Percentiles rank a stretch among this genome's conserved stretches.
These are phyloP conservation scores for Epithemia pelagica DNA, from an alignment of 108 stramenopile genomes.

Conservation along the genomic window DNA sequence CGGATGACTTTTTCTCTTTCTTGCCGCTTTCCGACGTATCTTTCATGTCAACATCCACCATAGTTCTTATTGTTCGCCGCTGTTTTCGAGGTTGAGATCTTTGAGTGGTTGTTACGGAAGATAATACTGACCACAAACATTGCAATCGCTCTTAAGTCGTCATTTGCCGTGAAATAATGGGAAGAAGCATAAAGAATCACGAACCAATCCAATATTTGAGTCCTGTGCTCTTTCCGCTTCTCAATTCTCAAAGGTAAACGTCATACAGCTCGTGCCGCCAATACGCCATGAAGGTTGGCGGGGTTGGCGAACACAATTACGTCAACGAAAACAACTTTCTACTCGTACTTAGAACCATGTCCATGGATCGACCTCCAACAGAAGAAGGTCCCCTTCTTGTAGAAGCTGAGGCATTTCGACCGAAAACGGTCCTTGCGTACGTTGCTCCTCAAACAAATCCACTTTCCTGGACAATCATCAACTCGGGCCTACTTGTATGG, in stretches of 20 bases:
- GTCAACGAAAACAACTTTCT: too few relatives aligned
- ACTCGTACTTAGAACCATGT: not conserved
- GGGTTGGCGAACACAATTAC: not conserved
- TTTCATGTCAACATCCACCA: too few relatives aligned
- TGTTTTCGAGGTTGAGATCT: not conserved
- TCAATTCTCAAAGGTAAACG: too few relatives aligned
- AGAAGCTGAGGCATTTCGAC: not conserved
- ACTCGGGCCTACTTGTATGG: not conserved
- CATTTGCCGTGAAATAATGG: too few relatives aligned
- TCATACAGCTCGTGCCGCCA: too few relatives aligned
- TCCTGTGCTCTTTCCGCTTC: too few relatives aligned
- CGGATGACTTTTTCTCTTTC: not conserved
- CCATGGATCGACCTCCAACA: not conserved
- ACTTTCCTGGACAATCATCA: not conserved
- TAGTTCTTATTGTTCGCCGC: not conserved
- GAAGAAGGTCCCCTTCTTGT: not conserved
- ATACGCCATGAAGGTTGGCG: too few relatives aligned
- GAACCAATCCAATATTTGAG: too few relatives aligned
- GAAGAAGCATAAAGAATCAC: too few relatives aligned
- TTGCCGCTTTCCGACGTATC: not conserved
- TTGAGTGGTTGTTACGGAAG: not conserved
- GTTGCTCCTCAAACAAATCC: not conserved
- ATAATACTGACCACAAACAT: not conserved
- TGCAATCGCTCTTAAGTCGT: too few relatives aligned
- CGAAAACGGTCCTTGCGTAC: not conserved